Percentiles rank a stretch among this genome's conserved stretches.
Conservation (phyloP, 2,329 filamentous ascomycete species). For the Fusarium oxysporum region DNA sequence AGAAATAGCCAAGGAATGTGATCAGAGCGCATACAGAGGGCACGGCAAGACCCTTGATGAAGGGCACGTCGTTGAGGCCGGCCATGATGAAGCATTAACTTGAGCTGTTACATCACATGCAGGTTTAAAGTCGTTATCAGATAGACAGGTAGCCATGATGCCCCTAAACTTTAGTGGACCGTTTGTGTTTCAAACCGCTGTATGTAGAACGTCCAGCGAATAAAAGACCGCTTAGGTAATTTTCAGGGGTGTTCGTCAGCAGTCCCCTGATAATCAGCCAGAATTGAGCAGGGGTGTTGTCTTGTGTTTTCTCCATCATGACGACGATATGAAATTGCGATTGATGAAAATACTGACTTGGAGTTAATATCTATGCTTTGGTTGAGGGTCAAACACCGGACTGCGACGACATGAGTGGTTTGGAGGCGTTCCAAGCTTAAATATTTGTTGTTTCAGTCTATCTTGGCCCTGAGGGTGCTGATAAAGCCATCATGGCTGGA, state of each 20-base stretch:
- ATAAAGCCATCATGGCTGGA: conserved; percentile 35
- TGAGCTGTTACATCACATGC: conserved; percentile 23
- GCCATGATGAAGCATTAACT: conserved; percentile 49
- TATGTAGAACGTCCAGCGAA: conserved; percentile 3
- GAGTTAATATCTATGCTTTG: neutral
- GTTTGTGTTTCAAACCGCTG: conserved; percentile 6
- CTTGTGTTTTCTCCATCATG: conserved; percentile 29
- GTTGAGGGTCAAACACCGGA: neutral
- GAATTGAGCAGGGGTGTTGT: conserved; percentile 24
- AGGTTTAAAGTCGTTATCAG: conserved; percentile 5
- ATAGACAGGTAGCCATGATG: neutral
- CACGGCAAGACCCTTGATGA: conserved; percentile 70
- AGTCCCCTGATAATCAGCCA: conserved; percentile 28
- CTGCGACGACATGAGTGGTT: conserved; percentile 30
- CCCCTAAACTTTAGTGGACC: conserved; percentile 14
- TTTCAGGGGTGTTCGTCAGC: conserved; percentile 37
- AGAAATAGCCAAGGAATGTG: conserved; percentile 75
- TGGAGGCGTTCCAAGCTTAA: conserved; percentile 11
- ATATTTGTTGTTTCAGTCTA: conserved; percentile 17
- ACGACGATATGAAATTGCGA: neutral
- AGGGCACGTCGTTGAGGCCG: conserved; percentile 55
- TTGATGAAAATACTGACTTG: neutral
- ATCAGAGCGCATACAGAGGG: conserved; percentile 75
- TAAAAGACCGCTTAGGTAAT: conserved; percentile 33
- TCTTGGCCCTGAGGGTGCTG: conserved; percentile 16